phyloP scores from a whole-genome alignment of 1,139 yeast species.

The Saccharomyces hybrid region DNA sequence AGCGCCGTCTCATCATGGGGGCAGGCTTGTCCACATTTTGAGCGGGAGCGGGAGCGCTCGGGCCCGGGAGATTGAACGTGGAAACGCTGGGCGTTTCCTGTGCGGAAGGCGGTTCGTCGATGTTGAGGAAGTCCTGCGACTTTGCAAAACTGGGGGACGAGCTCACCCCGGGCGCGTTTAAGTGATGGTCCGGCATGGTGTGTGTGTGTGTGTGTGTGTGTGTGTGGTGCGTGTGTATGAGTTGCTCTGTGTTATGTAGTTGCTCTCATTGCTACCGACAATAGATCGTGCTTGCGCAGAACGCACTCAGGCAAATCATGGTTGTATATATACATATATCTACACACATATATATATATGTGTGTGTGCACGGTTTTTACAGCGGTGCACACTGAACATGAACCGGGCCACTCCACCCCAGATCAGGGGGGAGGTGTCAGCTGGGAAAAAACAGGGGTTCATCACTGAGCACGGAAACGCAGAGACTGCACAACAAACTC shows the following conservation, averaged over 20 bases:
- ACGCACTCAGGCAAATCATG: neutral
- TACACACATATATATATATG: neutral
- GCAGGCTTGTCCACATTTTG: neutral
- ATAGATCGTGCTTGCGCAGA: neutral
- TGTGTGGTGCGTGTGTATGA: neutral
- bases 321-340: neutral
- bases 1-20: slow-evolving; percentile 13
- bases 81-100: slow-evolving; percentile 19
- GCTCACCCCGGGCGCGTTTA: neutral
- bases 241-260: neutral
- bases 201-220: neutral
- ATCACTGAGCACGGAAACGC: neutral
- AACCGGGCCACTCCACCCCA: neutral
- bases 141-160: neutral
- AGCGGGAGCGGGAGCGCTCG: neutral
- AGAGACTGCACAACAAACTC: slow-evolving; percentile 16
- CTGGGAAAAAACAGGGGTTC: neutral
- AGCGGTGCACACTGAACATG: neutral
- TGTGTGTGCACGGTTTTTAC: neutral
- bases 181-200: neutral
- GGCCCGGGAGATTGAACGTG: slow-evolving; percentile 7
- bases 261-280: neutral
- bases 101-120: slow-evolving; percentile 25
- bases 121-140: slow-evolving; percentile 22
- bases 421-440: neutral